These are phyloP conservation scores for Mollisiaceae sp. DNA, from an alignment of 2,329 filamentous ascomycete genomes.

Conservation along the genomic window DNA sequence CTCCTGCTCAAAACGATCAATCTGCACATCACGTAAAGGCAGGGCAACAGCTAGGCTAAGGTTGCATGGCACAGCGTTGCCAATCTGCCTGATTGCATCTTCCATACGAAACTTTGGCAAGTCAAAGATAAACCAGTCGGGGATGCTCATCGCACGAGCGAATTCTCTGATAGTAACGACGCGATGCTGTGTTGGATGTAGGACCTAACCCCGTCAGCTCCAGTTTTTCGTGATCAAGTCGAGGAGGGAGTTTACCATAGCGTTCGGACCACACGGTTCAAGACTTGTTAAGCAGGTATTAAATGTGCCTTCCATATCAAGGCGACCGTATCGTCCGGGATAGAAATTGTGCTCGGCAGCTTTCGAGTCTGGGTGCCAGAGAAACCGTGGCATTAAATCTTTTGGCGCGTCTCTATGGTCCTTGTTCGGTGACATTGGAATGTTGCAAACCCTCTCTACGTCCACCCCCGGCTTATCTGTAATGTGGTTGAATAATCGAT, in stretches of 20 bases:
- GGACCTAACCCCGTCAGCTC: slow-evolving; percentile 5
- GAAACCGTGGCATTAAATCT: background rate
- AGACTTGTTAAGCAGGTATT: slow-evolving; percentile 8
- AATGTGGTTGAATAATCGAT: slow-evolving; percentile 25
- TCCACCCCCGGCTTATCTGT: background rate
- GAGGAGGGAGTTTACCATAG: slow-evolving; percentile 14
- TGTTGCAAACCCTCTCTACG: slow-evolving; percentile 18
- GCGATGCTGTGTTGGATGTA: slow-evolving; percentile 28
- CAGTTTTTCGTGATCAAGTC: background rate
- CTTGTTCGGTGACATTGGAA: slow-evolving; percentile 20
- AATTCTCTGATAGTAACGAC: slow-evolving; percentile 25
- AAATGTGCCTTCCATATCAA: background rate
- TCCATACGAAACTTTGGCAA: background rate
- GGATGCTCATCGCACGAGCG: slow-evolving; percentile 27
- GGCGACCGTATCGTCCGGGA: slow-evolving; percentile 4
- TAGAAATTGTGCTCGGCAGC: background rate
- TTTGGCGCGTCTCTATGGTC: slow-evolving; percentile 12
- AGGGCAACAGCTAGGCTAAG: slow-evolving; percentile 18
- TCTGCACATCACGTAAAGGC: slow-evolving; percentile 15
- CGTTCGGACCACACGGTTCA: slow-evolving; percentile 1
- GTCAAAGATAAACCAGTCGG: slow-evolving; percentile 28
- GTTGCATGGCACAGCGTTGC: slow-evolving; percentile 29
- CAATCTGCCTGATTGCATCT: slow-evolving; percentile 24
- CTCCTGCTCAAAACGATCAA: slow-evolving; percentile 4
- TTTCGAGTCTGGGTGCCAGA: too few species aligned